phyloP scores from a whole-genome alignment of 129 eudicot species.

The Flaveria bidentis region DNA sequence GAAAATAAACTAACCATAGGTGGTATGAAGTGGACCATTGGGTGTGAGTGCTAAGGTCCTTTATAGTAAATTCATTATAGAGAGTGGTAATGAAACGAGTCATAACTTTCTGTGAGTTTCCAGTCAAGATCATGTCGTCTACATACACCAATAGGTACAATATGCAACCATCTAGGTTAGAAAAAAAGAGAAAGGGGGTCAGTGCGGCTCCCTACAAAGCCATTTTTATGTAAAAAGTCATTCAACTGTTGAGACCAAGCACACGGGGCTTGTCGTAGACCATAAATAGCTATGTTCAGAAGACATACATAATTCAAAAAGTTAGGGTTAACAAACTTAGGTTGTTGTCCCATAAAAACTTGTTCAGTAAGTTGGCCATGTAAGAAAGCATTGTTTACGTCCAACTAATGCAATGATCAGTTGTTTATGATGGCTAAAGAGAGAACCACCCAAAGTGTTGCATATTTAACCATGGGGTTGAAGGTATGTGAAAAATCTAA shows the following conservation, averaged over 20 bases:
- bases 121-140: too few species aligned
- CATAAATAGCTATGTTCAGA: neutral
- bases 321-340: neutral
- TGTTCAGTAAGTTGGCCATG: neutral
- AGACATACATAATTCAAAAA: neutral
- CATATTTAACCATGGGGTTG: neutral
- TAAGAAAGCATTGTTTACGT: neutral
- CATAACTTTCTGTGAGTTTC: too few species aligned
- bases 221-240: neutral
- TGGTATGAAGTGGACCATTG: too few species aligned
- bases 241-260: neutral
- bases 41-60: neutral
- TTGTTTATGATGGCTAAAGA: neutral
- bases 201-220: neutral
- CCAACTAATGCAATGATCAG: neutral
- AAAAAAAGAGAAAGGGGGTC: too few species aligned
- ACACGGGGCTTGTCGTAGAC: neutral
- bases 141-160: too few species aligned
- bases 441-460: neutral
- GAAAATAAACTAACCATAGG: too few species aligned
- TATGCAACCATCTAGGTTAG: too few species aligned
- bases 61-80: too few species aligned
- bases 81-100: too few species aligned
- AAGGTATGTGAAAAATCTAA: neutral
- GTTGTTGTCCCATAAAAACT: neutral